Conservation (phyloP, 805 yeast species). For the Wickerhamomyces strasburgensis region DNA sequence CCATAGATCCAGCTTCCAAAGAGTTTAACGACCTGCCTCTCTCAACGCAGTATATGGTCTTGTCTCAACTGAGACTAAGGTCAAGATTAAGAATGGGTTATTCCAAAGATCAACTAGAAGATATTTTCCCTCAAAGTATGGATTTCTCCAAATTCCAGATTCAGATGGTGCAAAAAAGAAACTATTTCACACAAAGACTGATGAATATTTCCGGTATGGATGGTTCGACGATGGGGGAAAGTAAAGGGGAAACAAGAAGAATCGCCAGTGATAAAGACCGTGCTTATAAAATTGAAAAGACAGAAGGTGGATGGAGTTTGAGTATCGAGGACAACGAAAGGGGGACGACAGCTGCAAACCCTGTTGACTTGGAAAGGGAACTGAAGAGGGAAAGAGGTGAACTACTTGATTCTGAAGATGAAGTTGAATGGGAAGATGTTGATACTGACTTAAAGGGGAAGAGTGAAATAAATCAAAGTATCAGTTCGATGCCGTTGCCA, state of each 20-base stretch:
- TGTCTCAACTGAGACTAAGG: constrained; percentile 75
- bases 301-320: constrained; percentile 80
- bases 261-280: constrained; percentile 81
- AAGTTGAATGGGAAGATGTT: constrained; percentile 71
- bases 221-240: constrained; percentile 27
- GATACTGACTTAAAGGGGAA: constrained; percentile 29
- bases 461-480: constrained; percentile 34
- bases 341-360: constrained; percentile 34
- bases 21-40: constrained; percentile 76
- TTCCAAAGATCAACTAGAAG: constrained; percentile 79
- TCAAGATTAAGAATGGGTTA: constrained; percentile 95
- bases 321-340: constrained; percentile 46
- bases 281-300: constrained; percentile 68
- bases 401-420: constrained; percentile 20
- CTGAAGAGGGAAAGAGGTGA: constrained; percentile 11
- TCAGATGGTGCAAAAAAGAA: constrained; percentile 86
- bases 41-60: constrained; percentile 80
- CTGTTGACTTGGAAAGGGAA: constrained; percentile 41
- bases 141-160: constrained; percentile 93
- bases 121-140: constrained; percentile 76
- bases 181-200: constrained; percentile 80
- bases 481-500: constrained; percentile 37
- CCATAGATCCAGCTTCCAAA: constrained; percentile 77
- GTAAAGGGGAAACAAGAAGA: constrained; percentile 35
- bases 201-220: constrained; percentile 83